Evolutionary conservation across 164 flowering plant species (phyloP), one percentile per base, ranked within the genome.

Genomic region (Vitis labrusca): DNA sequence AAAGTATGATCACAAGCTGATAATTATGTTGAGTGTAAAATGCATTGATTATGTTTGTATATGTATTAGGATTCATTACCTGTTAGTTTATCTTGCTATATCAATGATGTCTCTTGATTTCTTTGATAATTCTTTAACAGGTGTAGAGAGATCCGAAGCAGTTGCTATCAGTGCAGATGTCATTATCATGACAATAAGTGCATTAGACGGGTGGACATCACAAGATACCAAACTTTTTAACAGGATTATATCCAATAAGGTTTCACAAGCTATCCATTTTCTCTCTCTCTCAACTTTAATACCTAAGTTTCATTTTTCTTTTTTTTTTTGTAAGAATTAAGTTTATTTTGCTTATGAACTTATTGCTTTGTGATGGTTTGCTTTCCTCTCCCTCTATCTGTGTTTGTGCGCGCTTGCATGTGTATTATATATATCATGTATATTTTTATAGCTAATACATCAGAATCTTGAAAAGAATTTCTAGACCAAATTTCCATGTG

Each of bases 141-240:
- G 99, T 63, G 98, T 95, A 3, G 91, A 95, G 81, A 86, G 98
- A 76, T 95, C 99, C 56, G 92, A 92, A 85, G 92, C 91, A 63
- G 99, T 82, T 74, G 99, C 98, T 19, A 71, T 76, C 79, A 90
- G 96, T 77, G 99, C 99, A 64, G 98, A 95, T 83, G 83, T 92
- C 48, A 80, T 90, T 70, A 80, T 95, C 66, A 86, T 95, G 95
- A 78, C 90, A 56, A 73, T 95, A 53, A 95, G 94, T 85, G 99
- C 97, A 23, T 61, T 76, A 32, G 99, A 95, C 68, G 98, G 99
- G 49, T 95, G 99, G 98, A 92, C 98, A 53, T n/a, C 72, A 12
- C 93, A 88, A 77, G 99, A 95, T 78, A 55, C 77, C 51, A 71
- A 77, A 68, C 91, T 92, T 76, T 84, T 92, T n/a, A 74, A 83